Percentiles rank a stretch among this genome's conserved stretches.
phyloP scores from a whole-genome alignment of 2,329 filamentous ascomycete species.

The Magnaporthiopsis poae region DNA sequence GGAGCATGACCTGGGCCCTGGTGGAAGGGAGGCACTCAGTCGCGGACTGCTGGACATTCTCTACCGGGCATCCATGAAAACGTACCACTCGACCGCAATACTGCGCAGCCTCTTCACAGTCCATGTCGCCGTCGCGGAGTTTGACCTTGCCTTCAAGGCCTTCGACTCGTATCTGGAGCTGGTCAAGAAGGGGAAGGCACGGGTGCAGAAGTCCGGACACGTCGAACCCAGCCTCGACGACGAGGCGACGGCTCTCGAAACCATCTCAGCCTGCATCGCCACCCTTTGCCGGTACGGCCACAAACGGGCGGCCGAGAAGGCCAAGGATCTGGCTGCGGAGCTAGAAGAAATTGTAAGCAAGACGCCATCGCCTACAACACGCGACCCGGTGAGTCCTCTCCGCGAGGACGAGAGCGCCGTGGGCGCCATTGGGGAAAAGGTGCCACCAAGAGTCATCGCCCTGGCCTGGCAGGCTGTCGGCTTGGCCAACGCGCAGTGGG shows the following conservation, averaged over 20 bases:
- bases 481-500: conserved; percentile 78
- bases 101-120: conserved; percentile 78
- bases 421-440: conserved; percentile 16
- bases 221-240: conserved; percentile 64
- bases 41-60: conserved; percentile 75
- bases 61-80: conserved; percentile 83
- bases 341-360: conserved; percentile 69
- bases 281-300: conserved; percentile 76
- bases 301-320: conserved; percentile 65
- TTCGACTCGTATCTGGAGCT: conserved; percentile 89
- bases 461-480: conserved; percentile 77
- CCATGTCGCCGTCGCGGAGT: conserved; percentile 79
- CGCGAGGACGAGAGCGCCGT: conserved; percentile 14
- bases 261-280: conserved; percentile 68
- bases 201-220: conserved; percentile 69
- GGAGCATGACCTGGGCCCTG: conserved; percentile 70
- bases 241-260: conserved; percentile 66
- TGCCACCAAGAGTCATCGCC: conserved; percentile 55
- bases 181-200: conserved; percentile 71
- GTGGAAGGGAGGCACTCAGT: conserved; percentile 65
- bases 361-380: conserved; percentile 19
- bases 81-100: conserved; percentile 87
- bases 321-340: conserved; percentile 57
- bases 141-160: conserved; percentile 80
- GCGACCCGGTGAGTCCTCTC: conserved; percentile 10